These are phyloP conservation scores for Saccharomycopsis sp. DNA, from an alignment of 805 yeast species.

Conservation along the genomic window DNA sequence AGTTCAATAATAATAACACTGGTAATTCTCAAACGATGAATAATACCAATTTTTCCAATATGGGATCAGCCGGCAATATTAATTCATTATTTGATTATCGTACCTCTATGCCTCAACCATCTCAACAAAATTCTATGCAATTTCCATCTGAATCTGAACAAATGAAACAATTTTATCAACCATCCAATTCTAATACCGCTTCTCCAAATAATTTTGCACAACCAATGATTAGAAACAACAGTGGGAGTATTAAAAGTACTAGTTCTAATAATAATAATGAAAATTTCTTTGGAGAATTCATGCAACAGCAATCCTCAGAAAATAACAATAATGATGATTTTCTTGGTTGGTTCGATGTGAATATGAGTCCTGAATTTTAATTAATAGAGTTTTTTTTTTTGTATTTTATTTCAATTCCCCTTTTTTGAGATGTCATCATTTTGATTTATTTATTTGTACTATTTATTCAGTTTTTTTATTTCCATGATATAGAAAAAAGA, in stretches of 20 bases:
- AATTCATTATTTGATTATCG: neutral
- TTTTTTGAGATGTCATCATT: no score
- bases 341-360: conserved; percentile 87
- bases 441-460: no score
- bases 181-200: neutral
- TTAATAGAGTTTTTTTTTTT: no score
- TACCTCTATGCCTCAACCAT: neutral
- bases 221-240: neutral
- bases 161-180: neutral
- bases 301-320: conserved; percentile 82
- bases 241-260: neutral
- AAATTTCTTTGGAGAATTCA: conserved; percentile 41
- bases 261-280: conserved; percentile 21
- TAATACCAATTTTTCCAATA: no score
- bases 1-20: neutral
- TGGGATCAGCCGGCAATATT: neutral
- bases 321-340: conserved; percentile 81
- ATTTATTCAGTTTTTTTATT: no score
- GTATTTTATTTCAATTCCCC: no score
- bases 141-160: no score
- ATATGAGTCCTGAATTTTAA: conserved; percentile 55
- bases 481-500: no score
- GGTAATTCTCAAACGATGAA: no score
- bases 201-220: no score
- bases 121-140: neutral